Evolutionary conservation across 2,329 filamentous ascomycete species (phyloP).

Genomic region (Ophiostoma sp.): DNA sequence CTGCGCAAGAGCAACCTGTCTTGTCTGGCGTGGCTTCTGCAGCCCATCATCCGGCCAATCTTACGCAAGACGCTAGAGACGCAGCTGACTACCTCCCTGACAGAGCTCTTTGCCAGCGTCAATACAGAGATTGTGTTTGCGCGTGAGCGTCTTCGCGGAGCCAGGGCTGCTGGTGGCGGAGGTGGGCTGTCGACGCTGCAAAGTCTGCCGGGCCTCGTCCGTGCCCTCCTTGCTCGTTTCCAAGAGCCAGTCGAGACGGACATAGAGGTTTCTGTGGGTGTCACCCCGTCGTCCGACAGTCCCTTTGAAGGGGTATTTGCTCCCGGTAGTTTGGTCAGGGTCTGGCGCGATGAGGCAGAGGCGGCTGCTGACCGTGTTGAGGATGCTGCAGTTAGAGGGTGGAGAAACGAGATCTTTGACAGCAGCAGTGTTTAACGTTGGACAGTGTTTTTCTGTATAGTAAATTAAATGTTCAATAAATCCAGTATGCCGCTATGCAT

Average conservation of each 20-base stretch:
- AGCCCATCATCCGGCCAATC: constrained; percentile 69
- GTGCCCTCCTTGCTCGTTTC: constrained; percentile 72
- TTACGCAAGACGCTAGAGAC: constrained; percentile 67
- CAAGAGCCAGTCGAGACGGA: constrained; percentile 37
- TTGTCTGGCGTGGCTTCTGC: constrained; percentile 74
- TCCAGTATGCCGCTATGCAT: neutral
- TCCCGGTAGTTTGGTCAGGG: constrained; percentile 78
- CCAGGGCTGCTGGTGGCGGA: constrained; percentile 61
- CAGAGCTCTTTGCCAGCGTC: constrained; percentile 61
- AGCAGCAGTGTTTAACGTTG: neutral
- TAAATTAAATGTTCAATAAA: neutral
- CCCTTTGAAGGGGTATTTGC: constrained; percentile 81
- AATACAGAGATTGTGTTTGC: constrained; percentile 87
- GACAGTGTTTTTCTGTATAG: neutral
- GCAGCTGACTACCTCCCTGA: constrained; percentile 67
- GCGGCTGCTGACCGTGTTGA: constrained; percentile 67
- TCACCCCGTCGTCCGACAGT: neutral
- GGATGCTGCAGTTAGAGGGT: constrained; percentile 43
- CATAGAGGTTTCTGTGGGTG: neutral
- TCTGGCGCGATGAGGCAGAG: constrained; percentile 79
- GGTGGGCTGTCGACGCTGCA: constrained; percentile 44
- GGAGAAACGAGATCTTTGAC: constrained; percentile 77
- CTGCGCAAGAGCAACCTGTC: constrained; percentile 68
- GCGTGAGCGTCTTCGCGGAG: constrained; percentile 77
- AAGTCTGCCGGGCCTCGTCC: constrained; percentile 67